Base-by-base conservation (phyloP, 2,329 filamentous ascomycete species). In the Claviceps sorghi region DNA sequence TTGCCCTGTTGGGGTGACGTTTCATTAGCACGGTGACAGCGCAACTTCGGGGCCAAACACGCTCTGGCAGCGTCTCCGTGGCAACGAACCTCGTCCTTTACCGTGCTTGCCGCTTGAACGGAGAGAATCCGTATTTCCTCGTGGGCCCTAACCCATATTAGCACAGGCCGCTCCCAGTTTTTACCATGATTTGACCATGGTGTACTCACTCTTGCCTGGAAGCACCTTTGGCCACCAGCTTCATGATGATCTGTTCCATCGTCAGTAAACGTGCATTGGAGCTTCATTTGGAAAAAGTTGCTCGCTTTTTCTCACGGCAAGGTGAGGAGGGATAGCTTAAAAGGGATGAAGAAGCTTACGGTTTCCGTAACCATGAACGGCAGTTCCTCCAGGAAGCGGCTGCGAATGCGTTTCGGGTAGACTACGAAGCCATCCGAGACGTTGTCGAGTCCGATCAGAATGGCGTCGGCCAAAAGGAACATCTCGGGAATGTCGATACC, bases 81-180 rank as follows among this genome's bases (percentile, higher is more conserved):
- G 26, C 26, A 26, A 26, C 48, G 42, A 45, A 53, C 65, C 59
- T 76, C 67, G 44, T 70, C 60, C 64, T 76, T 74, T 32, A 76
- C 72, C 42, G 84, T 80, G 34, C 75, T 73, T 44, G 76, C 78
- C 0, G 88, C 87, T 69, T 94, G 74, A 69, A 89, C 84, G 2
- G 79, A 86, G 45, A 95, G 76, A 1, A 95, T 85, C 8, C 84
- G 83, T 61, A 95, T 90, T 67, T 91, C 72, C 70, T 95, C 89
- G 68, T 95, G 89, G 1, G 87, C 84, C 32, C 51, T 52, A 30
- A 30, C 30, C n/a, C 22, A 19, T 46, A n/a, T 51, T 41, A 51
- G 50, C 11, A 47, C 9, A n/a, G 17, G 43, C 29, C 40, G 19
- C 43, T 32, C 30, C 1, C 7, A 47, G 13, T 4, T 51, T 32